A percentile compares a stretch with the other conserved stretches of the same genome.
phyloP scores from a whole-genome alignment of 2,329 filamentous ascomycete genomes.

The Dothideomycetes sp. region DNA sequence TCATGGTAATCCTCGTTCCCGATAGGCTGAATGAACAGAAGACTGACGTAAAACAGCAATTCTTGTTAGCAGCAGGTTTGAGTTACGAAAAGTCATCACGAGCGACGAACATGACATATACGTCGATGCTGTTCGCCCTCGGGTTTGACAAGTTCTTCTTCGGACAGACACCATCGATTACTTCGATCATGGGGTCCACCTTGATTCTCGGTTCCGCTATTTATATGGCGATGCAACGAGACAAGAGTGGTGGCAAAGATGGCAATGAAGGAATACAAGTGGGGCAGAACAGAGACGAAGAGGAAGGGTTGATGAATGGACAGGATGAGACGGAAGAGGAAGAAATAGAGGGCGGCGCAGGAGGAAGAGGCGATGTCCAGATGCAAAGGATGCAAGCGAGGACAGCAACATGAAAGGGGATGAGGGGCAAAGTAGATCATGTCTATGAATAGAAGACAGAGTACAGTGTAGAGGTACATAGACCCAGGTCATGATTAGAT shows the following conservation, averaged over 20 bases:
- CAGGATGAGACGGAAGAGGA: too few relatives aligned
- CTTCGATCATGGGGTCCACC: conserved; percentile 52
- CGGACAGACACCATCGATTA: conserved; percentile 46
- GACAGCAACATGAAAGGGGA: not conserved
- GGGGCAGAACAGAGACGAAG: conserved; percentile 23
- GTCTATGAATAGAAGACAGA: not conserved
- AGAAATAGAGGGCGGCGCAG: too few relatives aligned
- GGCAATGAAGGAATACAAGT: conserved; percentile 14
- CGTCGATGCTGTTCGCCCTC: conserved; percentile 61
- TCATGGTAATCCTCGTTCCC: too few relatives aligned
- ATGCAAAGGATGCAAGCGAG: not conserved
- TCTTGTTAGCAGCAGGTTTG: conserved; percentile 69
- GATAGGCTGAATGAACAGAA: too few relatives aligned
- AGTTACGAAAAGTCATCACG: conserved; percentile 57
- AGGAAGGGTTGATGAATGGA: conserved; percentile 23
- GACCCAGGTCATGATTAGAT: too few relatives aligned
- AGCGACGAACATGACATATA: conserved; percentile 60
- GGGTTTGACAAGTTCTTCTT: conserved; percentile 56
- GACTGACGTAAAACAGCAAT: conserved; percentile 45
- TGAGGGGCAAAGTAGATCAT: not conserved
- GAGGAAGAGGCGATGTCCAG: too few relatives aligned
- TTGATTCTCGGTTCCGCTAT: conserved; percentile 58
- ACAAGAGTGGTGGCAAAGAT: conserved; percentile 22
- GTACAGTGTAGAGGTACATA: not conserved
- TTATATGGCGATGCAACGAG: conserved; percentile 51